Evolutionary conservation across 768 basidiomycete genomes (phyloP), one percentile per base, ranked within the genome.

Genomic region (Serendipita sp.): DNA sequence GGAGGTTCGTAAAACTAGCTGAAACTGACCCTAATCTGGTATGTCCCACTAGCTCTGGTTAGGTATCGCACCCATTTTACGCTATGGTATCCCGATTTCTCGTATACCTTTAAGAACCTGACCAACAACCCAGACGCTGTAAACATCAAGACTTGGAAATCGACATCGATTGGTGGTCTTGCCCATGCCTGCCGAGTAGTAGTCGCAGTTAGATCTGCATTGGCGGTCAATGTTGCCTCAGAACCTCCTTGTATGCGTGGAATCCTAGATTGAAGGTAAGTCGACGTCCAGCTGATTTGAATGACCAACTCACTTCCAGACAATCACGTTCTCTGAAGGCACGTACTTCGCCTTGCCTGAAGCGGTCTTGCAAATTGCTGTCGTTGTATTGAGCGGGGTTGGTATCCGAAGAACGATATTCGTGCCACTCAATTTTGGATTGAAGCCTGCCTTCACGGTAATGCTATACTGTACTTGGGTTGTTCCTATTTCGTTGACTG

Each of bases 61-160:
- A 96, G 81, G 72, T 95, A 96, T 64, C 93, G 78, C 45, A 95
- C 93, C 93, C 93, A 95, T 74, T 95, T 95, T 66, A 96, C 84
- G 69, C 91, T 93, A 68, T 92, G 85, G 72, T 98, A 98, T 68
- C 85, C 90, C 73, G 81, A 83, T 80, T 92, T 96, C 78, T 98
- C 96, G 69, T 97, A 98, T 16, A 99, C 95, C 74, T 97, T 98
- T 71, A 99, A 76, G 81, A 97, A 99, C 63, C 95, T 83, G 47
- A 99, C 96, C 62, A 95, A 88, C 70, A 99, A 74, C 1, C 96
- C 96, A 10, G 95, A 97, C 10, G 96, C 81, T 0, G 96, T 98
- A 75, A 98, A 92, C 96, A 99, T 99, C 69, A 99, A 80, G 65
- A 99, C 96, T 76, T 94, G 92, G 76, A 99, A 99, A 74, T 99